Percentiles rank a stretch among this genome's conserved stretches.
These are phyloP conservation scores for Protomyces macrosporus DNA, from an alignment of 1,139 yeast genomes.

Conservation along the genomic window DNA sequence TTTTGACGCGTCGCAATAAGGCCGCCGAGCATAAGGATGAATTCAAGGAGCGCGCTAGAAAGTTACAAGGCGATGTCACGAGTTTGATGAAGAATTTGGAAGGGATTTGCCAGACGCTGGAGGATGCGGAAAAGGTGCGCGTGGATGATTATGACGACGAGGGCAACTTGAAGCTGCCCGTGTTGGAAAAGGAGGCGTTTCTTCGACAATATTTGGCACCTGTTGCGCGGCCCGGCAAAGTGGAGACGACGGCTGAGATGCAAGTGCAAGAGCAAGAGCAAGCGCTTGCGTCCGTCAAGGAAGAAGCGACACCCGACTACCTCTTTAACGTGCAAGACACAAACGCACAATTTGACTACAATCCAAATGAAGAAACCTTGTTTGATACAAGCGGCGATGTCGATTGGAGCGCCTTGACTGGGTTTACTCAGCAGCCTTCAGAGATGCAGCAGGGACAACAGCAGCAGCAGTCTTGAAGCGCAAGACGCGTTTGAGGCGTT, in stretches of 20 bases:
- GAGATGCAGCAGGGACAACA: neutral
- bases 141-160: constrained; percentile 4
- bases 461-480: neutral
- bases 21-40: constrained; percentile 1
- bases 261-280: neutral
- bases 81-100: constrained; percentile 12
- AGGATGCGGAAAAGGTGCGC: constrained; percentile 13
- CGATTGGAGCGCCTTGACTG: neutral
- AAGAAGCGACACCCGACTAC: neutral
- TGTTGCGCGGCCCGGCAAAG: neutral
- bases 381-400: neutral
- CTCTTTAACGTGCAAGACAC: neutral
- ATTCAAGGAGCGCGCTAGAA: constrained; percentile 9
- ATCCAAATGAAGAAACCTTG: neutral
- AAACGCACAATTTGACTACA: neutral
- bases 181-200: neutral
- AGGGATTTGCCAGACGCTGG: constrained; percentile 17
- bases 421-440: neutral
- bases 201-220: neutral
- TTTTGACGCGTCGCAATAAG: neutral
- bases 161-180: constrained; percentile 4
- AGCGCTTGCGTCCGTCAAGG: neutral
- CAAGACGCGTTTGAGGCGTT: neutral
- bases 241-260: neutral
- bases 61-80: constrained; percentile 12